Evolutionary conservation across 768 basidiomycete species (phyloP), one percentile per base, ranked within the genome.

Genomic region (Flagelloscypha sp.): DNA sequence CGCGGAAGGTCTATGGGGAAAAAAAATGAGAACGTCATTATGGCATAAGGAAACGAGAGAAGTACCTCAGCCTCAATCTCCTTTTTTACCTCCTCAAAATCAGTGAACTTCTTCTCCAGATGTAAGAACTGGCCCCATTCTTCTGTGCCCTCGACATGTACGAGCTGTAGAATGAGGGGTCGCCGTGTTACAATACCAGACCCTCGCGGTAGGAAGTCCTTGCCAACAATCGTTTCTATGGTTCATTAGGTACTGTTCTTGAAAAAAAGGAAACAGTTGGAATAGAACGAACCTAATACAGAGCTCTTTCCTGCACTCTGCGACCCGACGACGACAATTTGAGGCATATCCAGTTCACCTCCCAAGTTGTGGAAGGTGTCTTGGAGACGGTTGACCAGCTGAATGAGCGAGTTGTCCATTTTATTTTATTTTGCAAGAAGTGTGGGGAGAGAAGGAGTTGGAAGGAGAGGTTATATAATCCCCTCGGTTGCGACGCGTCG

Each of bases 51-150:
- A n/a, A n/a, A n/a, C n/a, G n/a, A n/a, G n/a, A n/a, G n/a, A n/a
- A n/a, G n/a, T n/a, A n/a, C n/a, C n/a, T n/a, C 95, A 54, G 87
- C 83, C 59, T 99, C 95, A 40, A 99, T 99, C 65, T 99, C 95
- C 46, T 82, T 84, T 25, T 94, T 73, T 45, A 98, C 84, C 49
- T 98, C 94, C 29, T 73, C 66, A 51, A 93, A 98, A 53, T 98
- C 94, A n/a, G 89, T 92, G 62, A 92, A 97, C 25, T 86, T 76
- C 55, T 87, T 88, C 72, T 97, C 93, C 37, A 94, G 69, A 56
- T 99, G 95, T 19, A 98, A 72, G 60, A 99, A 99, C 58, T 98
- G 95, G 29, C 78, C 94, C 81, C 93, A 98, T 71, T 97, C 94
- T 1, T 76, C 69, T 2, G 88, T 89, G n/a, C n/a, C n/a, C n/a